Evolutionary conservation across 78 protist species (phyloP), one percentile per base, ranked within the genome.

Genomic region (Dictyostelium brefeldianum): DNA sequence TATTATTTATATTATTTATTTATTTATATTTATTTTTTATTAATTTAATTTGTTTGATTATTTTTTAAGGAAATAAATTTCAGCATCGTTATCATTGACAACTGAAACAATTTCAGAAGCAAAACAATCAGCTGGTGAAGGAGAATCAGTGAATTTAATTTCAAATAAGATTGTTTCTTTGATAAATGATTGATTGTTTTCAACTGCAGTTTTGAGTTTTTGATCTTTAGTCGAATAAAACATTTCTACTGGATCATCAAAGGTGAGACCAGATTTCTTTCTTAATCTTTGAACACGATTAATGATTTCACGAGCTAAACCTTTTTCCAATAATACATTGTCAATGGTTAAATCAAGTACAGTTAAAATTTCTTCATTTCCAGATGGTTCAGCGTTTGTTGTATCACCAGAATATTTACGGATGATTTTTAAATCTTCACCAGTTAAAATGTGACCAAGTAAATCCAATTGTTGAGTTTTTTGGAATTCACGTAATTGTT

Each of bases 201-300:
- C 43, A 62, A 87, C 65, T 8, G 93, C 83, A 12, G 51, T 14
- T 31, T 54, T 41, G 29, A 87, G 62, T 9, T 77, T 79, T 0
- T 51, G 27, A 17, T 59, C 70, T n/a, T 59, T 59, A n/a, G 93
- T 87, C 6, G 59, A 46, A 57, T 77, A 87, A 50, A 62, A 59
- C 95, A 91, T 83, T 25, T 82, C 31, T 27, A 91, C 70, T 18
- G 65, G 64, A 57, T 91, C 95, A 36, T 70, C 81, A 67, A 89
- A 78, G 43, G 27, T 47, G 31, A 91, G 53, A 54, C 90, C 95
- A 47, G 67, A 22, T 90, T 69, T 81, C 96, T 99, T 99, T 78
- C 99, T 95, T 65, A 98, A 94, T 74, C 95, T 69, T 97, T 98
- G 99, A 25, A 99, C 93, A 12, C 96, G 94, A 36, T 89, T 84